A percentile compares a stretch with the other conserved stretches of the same genome.
phyloP scores from a whole-genome alignment of 2,329 filamentous ascomycete species.

The Colletotrichum tanaceti region DNA sequence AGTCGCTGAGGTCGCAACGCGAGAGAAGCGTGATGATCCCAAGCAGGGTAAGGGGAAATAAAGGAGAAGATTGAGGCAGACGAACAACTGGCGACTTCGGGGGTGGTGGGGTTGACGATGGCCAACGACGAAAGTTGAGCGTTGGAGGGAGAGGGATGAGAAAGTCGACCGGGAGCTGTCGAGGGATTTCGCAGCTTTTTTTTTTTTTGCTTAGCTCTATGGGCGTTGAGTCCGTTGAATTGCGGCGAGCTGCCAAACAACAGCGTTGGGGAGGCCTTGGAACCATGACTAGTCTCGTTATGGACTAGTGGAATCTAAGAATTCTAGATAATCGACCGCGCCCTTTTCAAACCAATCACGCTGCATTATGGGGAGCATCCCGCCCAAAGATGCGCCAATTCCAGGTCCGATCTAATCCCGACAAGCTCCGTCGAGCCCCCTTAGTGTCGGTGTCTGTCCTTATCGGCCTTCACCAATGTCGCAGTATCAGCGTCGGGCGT shows the following conservation, averaged over 20 bases:
- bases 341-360: constrained; percentile 1
- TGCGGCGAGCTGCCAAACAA: constrained; percentile 41
- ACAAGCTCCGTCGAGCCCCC: constrained; percentile 23
- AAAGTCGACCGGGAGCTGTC: constrained; percentile 39
- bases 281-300: constrained; percentile 12
- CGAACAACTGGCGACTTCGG: constrained; percentile 26
- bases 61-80: neutral
- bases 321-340: constrained; percentile 35
- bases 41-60: neutral
- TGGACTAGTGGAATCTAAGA: neutral
- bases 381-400: constrained; percentile 10
- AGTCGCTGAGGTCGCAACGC: constrained; percentile 26
- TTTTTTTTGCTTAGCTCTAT: constrained; percentile 42
- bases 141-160: constrained; percentile 39
- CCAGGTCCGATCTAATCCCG: constrained; percentile 27
- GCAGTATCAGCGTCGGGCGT: constrained; percentile 13
- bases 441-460: too few species aligned
- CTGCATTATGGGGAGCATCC: neutral
- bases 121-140: constrained; percentile 38
- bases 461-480: constrained; percentile 3
- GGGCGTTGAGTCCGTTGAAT: constrained; percentile 43
- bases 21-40: constrained; percentile 15
- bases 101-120: constrained; percentile 36
- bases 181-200: constrained; percentile 42
- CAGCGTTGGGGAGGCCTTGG: constrained; percentile 41